These are phyloP conservation scores for Aspergillus neoniger DNA, from an alignment of 2,329 filamentous ascomycete genomes.

Conservation along the genomic window DNA sequence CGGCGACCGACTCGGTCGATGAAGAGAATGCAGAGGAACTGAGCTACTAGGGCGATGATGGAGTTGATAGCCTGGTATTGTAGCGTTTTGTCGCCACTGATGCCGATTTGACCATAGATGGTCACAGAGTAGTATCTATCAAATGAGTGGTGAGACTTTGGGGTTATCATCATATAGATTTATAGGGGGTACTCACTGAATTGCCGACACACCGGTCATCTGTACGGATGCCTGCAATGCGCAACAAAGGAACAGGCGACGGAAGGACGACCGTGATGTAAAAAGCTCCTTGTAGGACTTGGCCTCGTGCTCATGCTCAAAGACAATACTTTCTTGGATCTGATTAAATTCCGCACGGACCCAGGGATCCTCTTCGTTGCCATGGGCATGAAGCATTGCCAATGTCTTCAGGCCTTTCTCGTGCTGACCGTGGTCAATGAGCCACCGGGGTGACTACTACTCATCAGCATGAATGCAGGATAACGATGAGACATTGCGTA, in stretches of 20 bases:
- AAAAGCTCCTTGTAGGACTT: slow-evolving; percentile 72
- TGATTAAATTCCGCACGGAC: slow-evolving; percentile 71
- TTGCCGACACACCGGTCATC: slow-evolving; percentile 74
- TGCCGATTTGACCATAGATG: slow-evolving; percentile 71
- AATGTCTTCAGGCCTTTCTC: slow-evolving; percentile 68
- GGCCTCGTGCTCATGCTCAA: slow-evolving; percentile 68
- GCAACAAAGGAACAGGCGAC: slow-evolving; percentile 69
- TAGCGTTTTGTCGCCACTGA: slow-evolving; percentile 64
- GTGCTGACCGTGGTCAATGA: slow-evolving; percentile 69
- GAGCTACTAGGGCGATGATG: slow-evolving; percentile 68
- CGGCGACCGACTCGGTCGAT: slow-evolving; percentile 71
- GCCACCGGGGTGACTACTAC: slow-evolving; percentile 64
- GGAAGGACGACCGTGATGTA: slow-evolving; percentile 65
- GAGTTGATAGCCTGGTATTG: slow-evolving; percentile 76
- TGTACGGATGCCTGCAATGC: slow-evolving; percentile 71
- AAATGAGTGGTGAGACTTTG: not conserved
- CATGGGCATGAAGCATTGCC: slow-evolving; percentile 69
- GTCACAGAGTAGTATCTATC: slow-evolving; percentile 64
- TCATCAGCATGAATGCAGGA: slow-evolving; percentile 5
- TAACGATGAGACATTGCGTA: slow-evolving; percentile 8
- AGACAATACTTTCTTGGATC: slow-evolving; percentile 66
- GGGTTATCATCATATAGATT: too few species aligned
- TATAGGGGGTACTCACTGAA: slow-evolving; percentile 56
- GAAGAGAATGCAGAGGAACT: slow-evolving; percentile 65
- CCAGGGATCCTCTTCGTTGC: slow-evolving; percentile 66